Conservation (phyloP, 1,284 basidiomycete genomes). For the Cryptococcus jaspeensis region DNA sequence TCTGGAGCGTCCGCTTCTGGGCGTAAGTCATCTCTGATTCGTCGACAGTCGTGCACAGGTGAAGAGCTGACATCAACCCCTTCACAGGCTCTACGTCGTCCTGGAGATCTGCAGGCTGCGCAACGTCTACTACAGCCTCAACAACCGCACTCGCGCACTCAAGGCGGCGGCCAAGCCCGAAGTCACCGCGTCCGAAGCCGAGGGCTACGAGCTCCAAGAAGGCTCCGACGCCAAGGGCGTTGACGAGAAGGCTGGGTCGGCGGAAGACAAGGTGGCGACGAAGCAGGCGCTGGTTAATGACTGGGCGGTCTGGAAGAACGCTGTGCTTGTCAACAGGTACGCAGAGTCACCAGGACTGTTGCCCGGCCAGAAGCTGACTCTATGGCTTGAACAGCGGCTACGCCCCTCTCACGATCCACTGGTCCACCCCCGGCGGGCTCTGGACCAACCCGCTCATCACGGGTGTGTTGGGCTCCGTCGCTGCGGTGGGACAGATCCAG, state of each 20-base stretch:
- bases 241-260: background rate
- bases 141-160: slow-evolving; percentile 22
- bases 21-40: slow-evolving; percentile 35
- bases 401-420: slow-evolving; percentile 49
- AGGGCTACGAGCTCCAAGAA: slow-evolving; percentile 38
- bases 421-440: slow-evolving; percentile 42
- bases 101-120: slow-evolving; percentile 38
- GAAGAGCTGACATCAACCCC: background rate
- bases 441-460: slow-evolving; percentile 44
- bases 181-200: slow-evolving; percentile 23
- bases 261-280: slow-evolving; percentile 1
- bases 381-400: slow-evolving; percentile 33
- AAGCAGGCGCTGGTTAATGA: slow-evolving; percentile 26
- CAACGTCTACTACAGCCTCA: slow-evolving; percentile 22
- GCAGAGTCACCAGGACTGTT: slow-evolving; percentile 7
- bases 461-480: slow-evolving; percentile 31
- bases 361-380: background rate
- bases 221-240: slow-evolving; percentile 5
- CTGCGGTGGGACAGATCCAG: slow-evolving; percentile 27
- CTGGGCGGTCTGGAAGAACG: slow-evolving; percentile 34
- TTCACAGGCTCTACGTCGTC: slow-evolving; percentile 38
- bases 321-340: slow-evolving; percentile 35
- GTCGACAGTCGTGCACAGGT: background rate
- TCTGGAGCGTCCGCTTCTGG: slow-evolving; percentile 48
- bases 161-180: slow-evolving; percentile 18